These are phyloP conservation scores for Erysimum cheiranthoides DNA, from an alignment of 345 rosid species.

Conservation along the genomic window DNA sequence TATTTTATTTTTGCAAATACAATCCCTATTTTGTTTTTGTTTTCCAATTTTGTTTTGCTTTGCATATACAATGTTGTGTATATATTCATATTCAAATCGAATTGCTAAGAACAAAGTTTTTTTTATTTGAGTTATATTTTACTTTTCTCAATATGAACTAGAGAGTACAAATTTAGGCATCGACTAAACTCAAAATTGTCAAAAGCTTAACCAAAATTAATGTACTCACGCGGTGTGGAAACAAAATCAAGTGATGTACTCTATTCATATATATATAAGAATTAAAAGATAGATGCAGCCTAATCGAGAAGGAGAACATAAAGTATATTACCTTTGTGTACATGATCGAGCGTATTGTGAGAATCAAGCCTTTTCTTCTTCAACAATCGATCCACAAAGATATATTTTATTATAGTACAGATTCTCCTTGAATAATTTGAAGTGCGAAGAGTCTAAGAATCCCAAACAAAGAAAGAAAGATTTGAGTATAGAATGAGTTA, in stretches of 20 bases:
- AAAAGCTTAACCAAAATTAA: neutral
- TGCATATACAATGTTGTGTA: neutral
- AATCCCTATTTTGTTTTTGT: too few relatives aligned
- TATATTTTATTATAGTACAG: constrained; percentile 29
- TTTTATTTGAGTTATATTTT: neutral
- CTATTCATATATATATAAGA: constrained; percentile 27
- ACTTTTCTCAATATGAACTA: neutral
- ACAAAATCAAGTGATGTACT: neutral
- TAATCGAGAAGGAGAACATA: constrained; percentile 35
- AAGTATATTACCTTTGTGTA: constrained; percentile 42
- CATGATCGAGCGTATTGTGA: constrained; percentile 30
- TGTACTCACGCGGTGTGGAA: constrained; percentile 1
- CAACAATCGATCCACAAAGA: constrained; percentile 53
- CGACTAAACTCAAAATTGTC: neutral
- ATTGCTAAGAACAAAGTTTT: neutral
- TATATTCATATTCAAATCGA: neutral
- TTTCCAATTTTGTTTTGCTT: too few relatives aligned
- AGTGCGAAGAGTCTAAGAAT: constrained; percentile 20
- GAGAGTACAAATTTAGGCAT: neutral
- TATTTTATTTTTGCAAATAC: neutral
- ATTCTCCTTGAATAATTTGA: constrained; percentile 29
- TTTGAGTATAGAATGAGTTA: constrained; percentile 49
- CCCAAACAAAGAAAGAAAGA: constrained; percentile 32
- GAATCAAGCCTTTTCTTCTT: constrained; percentile 54
- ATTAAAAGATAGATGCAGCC: constrained; percentile 11